These are phyloP conservation scores for Boletus fagicola DNA, from an alignment of 768 basidiomycete genomes.

Conservation along the genomic window DNA sequence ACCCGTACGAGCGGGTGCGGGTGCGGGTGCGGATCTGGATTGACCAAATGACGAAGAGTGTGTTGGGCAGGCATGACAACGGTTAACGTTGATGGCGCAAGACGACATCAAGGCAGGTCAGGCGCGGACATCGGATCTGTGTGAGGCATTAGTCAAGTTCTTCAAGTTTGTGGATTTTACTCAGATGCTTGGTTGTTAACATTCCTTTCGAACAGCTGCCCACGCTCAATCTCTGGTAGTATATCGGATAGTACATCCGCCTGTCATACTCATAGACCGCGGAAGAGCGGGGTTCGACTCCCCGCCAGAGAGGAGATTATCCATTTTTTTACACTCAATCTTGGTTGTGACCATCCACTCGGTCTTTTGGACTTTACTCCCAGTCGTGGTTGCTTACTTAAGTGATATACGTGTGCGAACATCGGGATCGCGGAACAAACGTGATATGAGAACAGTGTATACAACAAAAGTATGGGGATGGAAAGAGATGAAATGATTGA, in stretches of 20 bases:
- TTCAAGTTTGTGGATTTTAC: background rate
- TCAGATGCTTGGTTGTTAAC: background rate
- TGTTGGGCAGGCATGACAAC: constrained; percentile 53
- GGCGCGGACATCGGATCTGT: too few species aligned
- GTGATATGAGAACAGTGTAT: too few species aligned
- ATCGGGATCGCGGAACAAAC: too few species aligned
- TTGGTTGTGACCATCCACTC: too few species aligned
- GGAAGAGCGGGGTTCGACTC: constrained; percentile 45
- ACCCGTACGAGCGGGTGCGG: constrained; percentile 52
- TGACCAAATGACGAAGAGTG: constrained; percentile 51
- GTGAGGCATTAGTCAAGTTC: too few species aligned
- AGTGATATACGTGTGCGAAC: too few species aligned
- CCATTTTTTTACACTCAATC: too few species aligned
- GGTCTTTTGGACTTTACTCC: too few species aligned
- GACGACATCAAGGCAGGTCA: too few species aligned
- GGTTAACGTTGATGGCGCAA: constrained; percentile 41
- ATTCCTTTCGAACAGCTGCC: rapidly evolving
- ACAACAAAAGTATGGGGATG: too few species aligned
- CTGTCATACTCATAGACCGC: constrained; percentile 37
- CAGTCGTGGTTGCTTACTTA: too few species aligned
- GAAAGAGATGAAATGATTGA: too few species aligned
- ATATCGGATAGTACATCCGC: constrained; percentile 53
- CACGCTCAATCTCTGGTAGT: constrained; percentile 37
- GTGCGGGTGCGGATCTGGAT: constrained; percentile 57
- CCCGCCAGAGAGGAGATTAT: constrained; percentile 39